phyloP scores from a whole-genome alignment of 2,329 filamentous ascomycete species.

The Fusarium nygamai region DNA sequence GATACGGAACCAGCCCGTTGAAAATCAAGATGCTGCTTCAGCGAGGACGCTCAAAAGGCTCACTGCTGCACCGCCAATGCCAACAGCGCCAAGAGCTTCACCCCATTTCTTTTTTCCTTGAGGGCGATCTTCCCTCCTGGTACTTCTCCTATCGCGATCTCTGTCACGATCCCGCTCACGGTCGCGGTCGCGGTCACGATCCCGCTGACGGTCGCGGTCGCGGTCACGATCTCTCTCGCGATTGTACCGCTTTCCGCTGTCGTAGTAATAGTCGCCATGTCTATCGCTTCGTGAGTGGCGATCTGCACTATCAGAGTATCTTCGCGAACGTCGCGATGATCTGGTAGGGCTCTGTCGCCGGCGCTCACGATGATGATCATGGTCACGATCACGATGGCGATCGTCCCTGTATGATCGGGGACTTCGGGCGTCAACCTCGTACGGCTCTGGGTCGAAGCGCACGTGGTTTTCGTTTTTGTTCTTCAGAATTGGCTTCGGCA shows the following conservation, averaged over 20 bases:
- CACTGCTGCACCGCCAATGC: slow-evolving; percentile 69
- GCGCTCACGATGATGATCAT: slow-evolving; percentile 40
- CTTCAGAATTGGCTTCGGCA: slow-evolving; percentile 69
- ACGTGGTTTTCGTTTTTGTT: slow-evolving; percentile 68
- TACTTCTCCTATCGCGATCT: slow-evolving; percentile 52
- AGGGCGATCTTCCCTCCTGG: slow-evolving; percentile 50
- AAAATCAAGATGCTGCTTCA: slow-evolving; percentile 58
- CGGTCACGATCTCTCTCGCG: slow-evolving; percentile 51
- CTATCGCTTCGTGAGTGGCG: slow-evolving; percentile 43
- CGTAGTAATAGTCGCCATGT: slow-evolving; percentile 50
- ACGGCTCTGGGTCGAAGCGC: slow-evolving; percentile 60
- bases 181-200: slow-evolving; percentile 24
- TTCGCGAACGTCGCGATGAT: slow-evolving; percentile 37
- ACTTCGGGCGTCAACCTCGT: slow-evolving; percentile 53
- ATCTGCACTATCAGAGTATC: slow-evolving; percentile 44
- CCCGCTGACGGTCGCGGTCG: no score
- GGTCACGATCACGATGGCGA: slow-evolving; percentile 45
- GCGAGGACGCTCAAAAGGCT: slow-evolving; percentile 67
- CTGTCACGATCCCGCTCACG: slow-evolving; percentile 39
- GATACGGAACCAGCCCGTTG: slow-evolving; percentile 19
- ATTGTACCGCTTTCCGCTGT: slow-evolving; percentile 49
- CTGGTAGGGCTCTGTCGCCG: slow-evolving; percentile 21
- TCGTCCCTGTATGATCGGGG: slow-evolving; percentile 47
- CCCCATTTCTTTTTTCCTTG: slow-evolving; percentile 59
- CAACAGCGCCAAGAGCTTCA: slow-evolving; percentile 66